A percentile compares a stretch with the other conserved stretches of the same genome.
These are phyloP conservation scores for Eimeria praecox DNA, from an alignment of 169 alveolate genomes.

Conservation along the genomic window DNA sequence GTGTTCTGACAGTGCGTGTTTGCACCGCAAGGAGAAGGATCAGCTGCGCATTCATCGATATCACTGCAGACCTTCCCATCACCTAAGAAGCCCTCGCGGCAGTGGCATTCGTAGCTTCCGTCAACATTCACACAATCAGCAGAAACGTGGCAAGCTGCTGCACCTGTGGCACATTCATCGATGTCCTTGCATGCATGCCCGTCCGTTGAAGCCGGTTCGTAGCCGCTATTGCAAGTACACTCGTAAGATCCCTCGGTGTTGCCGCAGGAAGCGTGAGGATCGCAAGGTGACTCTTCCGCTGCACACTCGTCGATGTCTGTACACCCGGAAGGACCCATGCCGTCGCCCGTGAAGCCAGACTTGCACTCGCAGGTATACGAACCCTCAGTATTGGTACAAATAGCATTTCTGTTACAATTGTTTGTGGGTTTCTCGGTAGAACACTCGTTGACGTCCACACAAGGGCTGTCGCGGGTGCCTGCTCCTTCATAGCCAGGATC, in stretches of 20 bases:
- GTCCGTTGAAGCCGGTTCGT: slow-evolving; percentile 63
- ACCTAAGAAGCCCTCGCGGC: slow-evolving; percentile 83
- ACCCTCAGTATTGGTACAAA: slow-evolving; percentile 85
- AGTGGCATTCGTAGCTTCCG: slow-evolving; percentile 83
- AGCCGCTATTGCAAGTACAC: slow-evolving; percentile 83
- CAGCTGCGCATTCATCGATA: slow-evolving; percentile 85
- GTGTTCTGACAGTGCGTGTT: slow-evolving; percentile 83
- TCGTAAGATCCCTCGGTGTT: slow-evolving; percentile 85
- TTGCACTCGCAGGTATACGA: slow-evolving; percentile 85
- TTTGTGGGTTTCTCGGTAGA: slow-evolving; percentile 74
- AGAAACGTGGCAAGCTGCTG: slow-evolving; percentile 78
- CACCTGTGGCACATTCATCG: slow-evolving; percentile 84
- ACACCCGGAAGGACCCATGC: slow-evolving; percentile 71
- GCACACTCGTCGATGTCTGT: slow-evolving; percentile 84
- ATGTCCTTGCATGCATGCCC: slow-evolving; percentile 82
- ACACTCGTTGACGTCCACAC: slow-evolving; percentile 87
- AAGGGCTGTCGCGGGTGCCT: slow-evolving; percentile 73
- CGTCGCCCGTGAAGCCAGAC: slow-evolving; percentile 80
- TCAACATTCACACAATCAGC: slow-evolving; percentile 80
- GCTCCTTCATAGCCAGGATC: slow-evolving; percentile 52
- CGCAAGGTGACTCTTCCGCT: slow-evolving; percentile 55
- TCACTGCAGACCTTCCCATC: slow-evolving; percentile 79
- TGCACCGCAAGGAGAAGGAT: slow-evolving; percentile 42
- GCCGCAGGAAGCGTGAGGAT: slow-evolving; percentile 83
- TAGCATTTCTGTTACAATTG: slow-evolving; percentile 83